A percentile compares a stretch with the other conserved stretches of the same genome.
Conservation (phyloP, 202 grass and related monocot genomes). For the Carex sylvatica region DNA sequence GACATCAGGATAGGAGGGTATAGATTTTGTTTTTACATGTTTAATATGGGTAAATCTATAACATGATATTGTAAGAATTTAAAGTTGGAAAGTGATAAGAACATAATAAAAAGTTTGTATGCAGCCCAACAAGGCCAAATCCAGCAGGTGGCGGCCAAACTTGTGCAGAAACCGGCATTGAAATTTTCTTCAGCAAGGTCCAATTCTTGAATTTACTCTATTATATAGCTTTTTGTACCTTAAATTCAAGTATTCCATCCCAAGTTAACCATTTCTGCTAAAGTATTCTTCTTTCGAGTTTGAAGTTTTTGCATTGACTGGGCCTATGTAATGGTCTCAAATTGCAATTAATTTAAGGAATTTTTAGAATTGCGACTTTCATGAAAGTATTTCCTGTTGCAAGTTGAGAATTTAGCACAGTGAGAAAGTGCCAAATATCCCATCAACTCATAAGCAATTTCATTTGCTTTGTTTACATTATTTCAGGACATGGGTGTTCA, state of each 20-base stretch:
- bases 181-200: slow-evolving; percentile 90
- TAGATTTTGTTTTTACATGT: slow-evolving; percentile 1
- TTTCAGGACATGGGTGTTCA: not conserved
- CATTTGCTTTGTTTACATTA: slow-evolving; percentile 1
- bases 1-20: not conserved
- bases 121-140: slow-evolving; percentile 84
- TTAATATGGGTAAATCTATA: slow-evolving; percentile 4
- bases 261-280: not conserved
- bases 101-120: slow-evolving; percentile 1
- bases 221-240: not conserved
- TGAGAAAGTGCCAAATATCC: slow-evolving; percentile 1
- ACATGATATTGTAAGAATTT: not conserved
- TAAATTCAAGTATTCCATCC: not conserved
- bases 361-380: not conserved
- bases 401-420: not conserved
- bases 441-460: not conserved
- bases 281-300: not conserved
- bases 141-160: slow-evolving; percentile 82
- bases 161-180: slow-evolving; percentile 86
- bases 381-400: slow-evolving; percentile 1
- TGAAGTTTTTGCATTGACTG: not conserved
- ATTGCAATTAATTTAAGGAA: not conserved
- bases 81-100: not conserved
- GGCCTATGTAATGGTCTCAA: not conserved
- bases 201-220: slow-evolving; percentile 14